Evolutionary conservation across 768 basidiomycete species (phyloP), one percentile per base, ranked within the genome.

Genomic region (Kwoniella sp.): DNA sequence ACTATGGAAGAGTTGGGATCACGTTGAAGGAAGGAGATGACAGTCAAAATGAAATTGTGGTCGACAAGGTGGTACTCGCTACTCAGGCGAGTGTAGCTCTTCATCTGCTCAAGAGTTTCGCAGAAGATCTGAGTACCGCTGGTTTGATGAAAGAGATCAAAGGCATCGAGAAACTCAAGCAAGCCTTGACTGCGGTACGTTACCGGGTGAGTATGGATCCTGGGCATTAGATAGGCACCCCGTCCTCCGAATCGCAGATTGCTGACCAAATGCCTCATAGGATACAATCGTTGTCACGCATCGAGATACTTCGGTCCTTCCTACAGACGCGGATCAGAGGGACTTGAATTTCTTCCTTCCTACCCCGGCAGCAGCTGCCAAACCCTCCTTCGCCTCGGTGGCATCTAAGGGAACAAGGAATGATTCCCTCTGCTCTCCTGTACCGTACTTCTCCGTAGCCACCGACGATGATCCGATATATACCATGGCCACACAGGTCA

Each of bases 401-500:
- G 40, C 40, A 19, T 44, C 40, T 15, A 44, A 44, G 40, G 40
- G 40, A 10, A 44, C 0, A 33, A 37, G 8, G 17, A n/a, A 51
- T 22, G 24, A 27, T 26, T 7, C 64, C 27, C 25, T 57, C 22
- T 2, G 8, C n/a, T n/a, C 51, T 36, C 48, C 54, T 7, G 65
- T 56, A 22, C 71, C 74, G n/a, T 70, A 59, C 33, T 71, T 73
- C 60, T 27, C 25, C 12, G 40, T 44, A 19, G 17, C 3, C 4
- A 65, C 72, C 15, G 15, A 19, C 0, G 15, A 22, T 1, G 56
- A 56, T 17, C 15, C 24, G 33, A 52, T 70, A n/a, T 87, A 86
- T 72, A 86, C 87, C 1, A 89, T 89, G 87, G 83, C 88, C 13
- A 91, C 90, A 4, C 89, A 90, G 60, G 78, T 88, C 30, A 68